These are phyloP conservation scores for Umbilicaria muhlenbergii DNA, from an alignment of 495 filamentous ascomycete species.

Conservation along the genomic window DNA sequence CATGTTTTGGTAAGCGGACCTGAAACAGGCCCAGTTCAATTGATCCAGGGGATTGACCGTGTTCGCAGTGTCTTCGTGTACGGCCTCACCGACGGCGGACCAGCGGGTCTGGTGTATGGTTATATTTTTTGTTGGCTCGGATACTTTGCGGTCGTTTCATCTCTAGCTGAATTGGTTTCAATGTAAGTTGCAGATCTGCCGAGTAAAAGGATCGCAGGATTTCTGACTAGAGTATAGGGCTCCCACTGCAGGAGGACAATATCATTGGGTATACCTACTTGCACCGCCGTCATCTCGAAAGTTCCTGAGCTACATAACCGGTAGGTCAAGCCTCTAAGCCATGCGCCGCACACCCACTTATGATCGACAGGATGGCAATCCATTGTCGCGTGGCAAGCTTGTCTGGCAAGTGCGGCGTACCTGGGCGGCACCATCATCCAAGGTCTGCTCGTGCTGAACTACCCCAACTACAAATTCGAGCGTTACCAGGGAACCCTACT, in stretches of 20 bases:
- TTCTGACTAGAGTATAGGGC: constrained; percentile 7
- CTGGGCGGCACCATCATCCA: constrained; percentile 29
- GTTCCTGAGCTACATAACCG: constrained; percentile 30
- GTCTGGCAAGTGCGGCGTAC: constrained; percentile 17
- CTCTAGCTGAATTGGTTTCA: constrained; percentile 24
- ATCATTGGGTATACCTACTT: constrained; percentile 30
- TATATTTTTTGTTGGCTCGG: constrained; percentile 33
- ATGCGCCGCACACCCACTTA: not conserved
- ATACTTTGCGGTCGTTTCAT: constrained; percentile 16
- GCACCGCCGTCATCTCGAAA: constrained; percentile 21
- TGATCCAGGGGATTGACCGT: not conserved
- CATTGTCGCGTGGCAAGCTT: constrained; percentile 21
- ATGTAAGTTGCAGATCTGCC: constrained; percentile 14
- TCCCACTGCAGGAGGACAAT: constrained; percentile 26
- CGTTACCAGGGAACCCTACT: constrained; percentile 34
- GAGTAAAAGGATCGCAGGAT: not conserved
- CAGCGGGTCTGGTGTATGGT: constrained; percentile 33
- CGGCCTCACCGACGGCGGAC: constrained; percentile 25
- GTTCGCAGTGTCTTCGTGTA: not conserved
- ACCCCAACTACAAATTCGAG: constrained; percentile 25
- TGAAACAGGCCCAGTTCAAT: not conserved
- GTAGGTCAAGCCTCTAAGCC: constrained; percentile 7
- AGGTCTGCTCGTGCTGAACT: constrained; percentile 27
- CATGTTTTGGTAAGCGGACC: not conserved
- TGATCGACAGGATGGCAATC: constrained; percentile 25